Conservation (phyloP, 768 basidiomycete species). For the Termitomyces sp. region DNA sequence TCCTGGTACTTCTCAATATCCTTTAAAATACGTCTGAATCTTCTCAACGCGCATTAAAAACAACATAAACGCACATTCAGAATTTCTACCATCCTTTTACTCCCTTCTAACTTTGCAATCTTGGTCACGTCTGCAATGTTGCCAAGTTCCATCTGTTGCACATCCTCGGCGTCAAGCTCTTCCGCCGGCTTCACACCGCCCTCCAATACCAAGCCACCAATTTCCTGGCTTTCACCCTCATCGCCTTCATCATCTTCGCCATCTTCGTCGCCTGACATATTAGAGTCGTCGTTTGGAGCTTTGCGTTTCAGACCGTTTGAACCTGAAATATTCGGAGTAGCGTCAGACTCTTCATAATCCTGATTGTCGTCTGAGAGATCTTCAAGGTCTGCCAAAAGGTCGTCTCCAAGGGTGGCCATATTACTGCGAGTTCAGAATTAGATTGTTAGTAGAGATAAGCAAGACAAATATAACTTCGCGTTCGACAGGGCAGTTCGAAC, state of each 20-base stretch:
- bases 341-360: conserved; percentile 28
- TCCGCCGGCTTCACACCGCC: conserved; percentile 94
- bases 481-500: neutral
- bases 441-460: neutral
- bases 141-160: conserved; percentile 89
- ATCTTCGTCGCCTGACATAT: conserved; percentile 51
- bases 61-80: conserved; percentile 48
- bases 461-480: neutral
- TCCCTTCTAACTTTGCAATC: conserved; percentile 84
- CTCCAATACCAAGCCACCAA: conserved; percentile 64
- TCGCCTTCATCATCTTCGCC: conserved; percentile 42
- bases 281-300: conserved; percentile 45
- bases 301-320: conserved; percentile 56
- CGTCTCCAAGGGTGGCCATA: conserved; percentile 86
- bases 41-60: neutral
- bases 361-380: conserved; percentile 68
- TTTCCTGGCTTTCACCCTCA: conserved; percentile 37
- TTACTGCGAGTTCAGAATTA: neutral
- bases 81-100: conserved; percentile 84
- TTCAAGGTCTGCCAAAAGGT: conserved; percentile 89
- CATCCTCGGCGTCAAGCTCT: conserved; percentile 90
- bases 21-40: conserved; percentile 32
- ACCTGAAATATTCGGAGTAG: conserved; percentile 13
- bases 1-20: conserved; percentile 85
- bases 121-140: conserved; percentile 79